Conservation (phyloP, 768 basidiomycete genomes). For the Trichaptum fuscoviolaceum region DNA sequence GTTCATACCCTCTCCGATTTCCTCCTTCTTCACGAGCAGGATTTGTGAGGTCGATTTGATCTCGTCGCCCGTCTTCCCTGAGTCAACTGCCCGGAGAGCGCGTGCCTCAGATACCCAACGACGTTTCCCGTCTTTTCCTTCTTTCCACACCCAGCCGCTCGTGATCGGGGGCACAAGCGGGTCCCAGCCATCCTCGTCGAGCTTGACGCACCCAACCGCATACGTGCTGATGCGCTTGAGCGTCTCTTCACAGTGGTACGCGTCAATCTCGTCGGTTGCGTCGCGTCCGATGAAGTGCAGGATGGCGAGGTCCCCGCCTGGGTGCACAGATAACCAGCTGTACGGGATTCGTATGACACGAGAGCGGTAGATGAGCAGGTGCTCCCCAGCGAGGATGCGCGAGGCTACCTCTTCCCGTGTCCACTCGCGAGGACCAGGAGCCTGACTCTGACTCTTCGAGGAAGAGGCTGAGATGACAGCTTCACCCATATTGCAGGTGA, state of each 20-base stretch:
- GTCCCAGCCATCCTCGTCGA: conserved; percentile 49
- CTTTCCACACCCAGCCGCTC: conserved; percentile 72
- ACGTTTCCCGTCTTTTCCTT: conserved; percentile 36
- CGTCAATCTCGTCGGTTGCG: conserved; percentile 90
- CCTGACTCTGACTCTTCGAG: neutral
- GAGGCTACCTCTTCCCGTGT: conserved; percentile 55
- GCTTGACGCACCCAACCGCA: conserved; percentile 62
- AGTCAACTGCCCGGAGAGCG: conserved; percentile 25
- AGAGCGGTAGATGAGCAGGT: conserved; percentile 67
- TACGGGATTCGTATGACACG: conserved; percentile 60
- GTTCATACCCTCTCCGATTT: conserved; percentile 13
- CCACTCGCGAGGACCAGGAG: conserved; percentile 23
- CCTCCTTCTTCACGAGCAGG: conserved; percentile 51
- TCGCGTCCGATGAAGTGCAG: conserved; percentile 95
- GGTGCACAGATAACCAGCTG: conserved; percentile 81
- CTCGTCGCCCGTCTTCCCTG: conserved; percentile 23
- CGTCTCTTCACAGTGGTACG: conserved; percentile 70
- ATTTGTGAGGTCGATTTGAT: conserved; percentile 40
- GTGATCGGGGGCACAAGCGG: conserved; percentile 84
- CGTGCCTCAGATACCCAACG: conserved; percentile 63
- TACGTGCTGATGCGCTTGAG: conserved; percentile 55
- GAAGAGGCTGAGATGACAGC: neutral
- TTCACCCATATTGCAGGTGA: neutral
- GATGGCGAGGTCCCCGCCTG: conserved; percentile 83
- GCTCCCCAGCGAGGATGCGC: conserved; percentile 70